These are phyloP conservation scores for Apiotrichum laibachii DNA, from an alignment of 1,284 basidiomycete species.

Conservation along the genomic window DNA sequence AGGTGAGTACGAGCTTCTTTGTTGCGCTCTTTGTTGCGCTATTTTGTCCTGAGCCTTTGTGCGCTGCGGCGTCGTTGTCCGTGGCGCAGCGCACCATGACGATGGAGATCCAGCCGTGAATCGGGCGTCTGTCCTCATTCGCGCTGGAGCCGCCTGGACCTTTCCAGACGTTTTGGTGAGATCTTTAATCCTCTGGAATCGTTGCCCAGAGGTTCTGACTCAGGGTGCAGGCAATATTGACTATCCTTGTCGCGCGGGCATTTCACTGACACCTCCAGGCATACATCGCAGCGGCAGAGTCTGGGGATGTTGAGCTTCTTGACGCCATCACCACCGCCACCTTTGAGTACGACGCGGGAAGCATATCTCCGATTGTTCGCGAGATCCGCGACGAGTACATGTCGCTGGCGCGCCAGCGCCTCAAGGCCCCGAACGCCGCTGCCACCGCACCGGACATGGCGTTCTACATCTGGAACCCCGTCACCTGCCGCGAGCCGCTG, in stretches of 20 bases:
- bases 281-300: constrained; percentile 11
- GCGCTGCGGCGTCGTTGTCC: too few species aligned
- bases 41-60: too few species aligned
- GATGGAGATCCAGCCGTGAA: too few species aligned
- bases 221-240: not conserved
- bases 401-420: constrained; percentile 12
- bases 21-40: too few species aligned
- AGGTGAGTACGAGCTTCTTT: constrained; percentile 17
- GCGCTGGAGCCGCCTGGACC: too few species aligned
- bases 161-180: too few species aligned
- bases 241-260: not conserved
- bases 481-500: constrained; percentile 2
- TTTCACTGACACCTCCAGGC: constrained; percentile 11
- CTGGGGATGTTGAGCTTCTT: constrained; percentile 23
- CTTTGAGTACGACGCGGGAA: constrained; percentile 24
- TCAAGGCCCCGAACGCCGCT: constrained; percentile 10
- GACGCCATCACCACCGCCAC: constrained; percentile 22
- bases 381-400: constrained; percentile 26
- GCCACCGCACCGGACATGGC: constrained; percentile 8
- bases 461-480: constrained; percentile 14
- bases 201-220: too few species aligned
- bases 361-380: constrained; percentile 16
- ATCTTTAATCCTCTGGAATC: too few species aligned
- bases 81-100: too few species aligned
- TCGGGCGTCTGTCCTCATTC: too few species aligned